A percentile compares a stretch with the other conserved stretches of the same genome.
phyloP scores from a whole-genome alignment of 352 stramenopile species.

The Thalassiosira hispida region DNA sequence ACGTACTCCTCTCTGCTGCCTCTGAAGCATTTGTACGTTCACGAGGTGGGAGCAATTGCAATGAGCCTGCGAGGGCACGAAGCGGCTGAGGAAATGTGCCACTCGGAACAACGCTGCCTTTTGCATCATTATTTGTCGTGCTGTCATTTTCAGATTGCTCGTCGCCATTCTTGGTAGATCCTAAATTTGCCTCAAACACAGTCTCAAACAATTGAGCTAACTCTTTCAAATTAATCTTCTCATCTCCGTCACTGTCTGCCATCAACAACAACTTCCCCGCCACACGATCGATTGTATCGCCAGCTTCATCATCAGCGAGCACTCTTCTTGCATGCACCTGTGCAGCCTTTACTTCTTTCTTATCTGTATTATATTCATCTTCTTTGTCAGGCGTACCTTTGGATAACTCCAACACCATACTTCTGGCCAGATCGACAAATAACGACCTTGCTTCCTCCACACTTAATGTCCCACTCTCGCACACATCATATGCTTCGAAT shows the following conservation, averaged over 20 bases:
- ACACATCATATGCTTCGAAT: constrained; percentile 65
- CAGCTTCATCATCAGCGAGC: constrained; percentile 56
- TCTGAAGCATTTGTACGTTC: constrained; percentile 36
- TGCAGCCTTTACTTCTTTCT: constrained; percentile 32
- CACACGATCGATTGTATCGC: constrained; percentile 64
- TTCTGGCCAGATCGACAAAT: constrained; percentile 60
- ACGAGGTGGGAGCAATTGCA: constrained; percentile 63
- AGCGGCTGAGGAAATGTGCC: constrained; percentile 60
- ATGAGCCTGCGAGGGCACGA: constrained; percentile 58
- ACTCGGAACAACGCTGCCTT: constrained; percentile 7
- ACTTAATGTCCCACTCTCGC: constrained; percentile 48
- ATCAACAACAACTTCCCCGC: constrained; percentile 61
- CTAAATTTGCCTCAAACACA: constrained; percentile 55
- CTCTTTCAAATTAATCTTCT: constrained; percentile 56
- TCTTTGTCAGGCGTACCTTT: background rate
- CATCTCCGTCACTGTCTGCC: constrained; percentile 58
- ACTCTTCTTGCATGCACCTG: constrained; percentile 56
- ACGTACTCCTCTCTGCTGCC: constrained; percentile 27
- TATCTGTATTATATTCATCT: constrained; percentile 4
- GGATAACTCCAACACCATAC: constrained; percentile 59
- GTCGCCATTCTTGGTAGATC: background rate
- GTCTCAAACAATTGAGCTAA: constrained; percentile 69
- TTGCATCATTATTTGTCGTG: background rate
- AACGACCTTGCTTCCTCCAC: constrained; percentile 55
- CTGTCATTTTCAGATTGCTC: background rate